Base-by-base conservation (phyloP, 2,329 filamentous ascomycete genomes). In the Aureobasidium musti region DNA sequence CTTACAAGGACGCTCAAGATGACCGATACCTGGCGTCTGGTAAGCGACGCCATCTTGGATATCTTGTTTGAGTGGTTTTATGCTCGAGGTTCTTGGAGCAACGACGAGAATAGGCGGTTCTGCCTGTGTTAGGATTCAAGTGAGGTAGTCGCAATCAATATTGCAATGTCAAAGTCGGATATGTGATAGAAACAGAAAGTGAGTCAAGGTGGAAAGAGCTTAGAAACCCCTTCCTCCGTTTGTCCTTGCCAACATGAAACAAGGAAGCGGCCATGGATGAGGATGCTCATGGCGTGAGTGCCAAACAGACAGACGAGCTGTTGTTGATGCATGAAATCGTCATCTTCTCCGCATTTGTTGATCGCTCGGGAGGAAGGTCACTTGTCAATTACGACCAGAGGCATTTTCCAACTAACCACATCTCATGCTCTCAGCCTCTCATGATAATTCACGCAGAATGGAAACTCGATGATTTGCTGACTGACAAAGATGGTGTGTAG, bases 21-120 rank as follows among this genome's bases (percentile, higher is more conserved):
- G 41, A 76, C 78, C 43, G 79, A 72, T 45, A 79, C 69, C 64
- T 79, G 77, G 64, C 78, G 77, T 43, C 73, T 73, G 11, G 74
- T 79, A 70, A 73, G 28, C 70, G 50, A 54, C 35, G 14, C 61
- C 61, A 64, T 64, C 4, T 54, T 47, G 56, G 5, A n/a, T 14
- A 0, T 5, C 21, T 2, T 2, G 21, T 19, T 5, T 14, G 17
- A n/a, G 7, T 2, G 7, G 26, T 33, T 30, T 10, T 7, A 39
- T 43, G 21, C 28, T 30, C 2, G 6, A 45, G 10, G 41, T 30
- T 26, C 14, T 39, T n/a, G 14, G 17, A 21, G 14, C 8, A 28
- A 14, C n/a, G 54, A 59, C 33, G 11, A 59, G 39, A 45, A n/a
- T 13, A 21, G n/a, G 26, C 23, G 19, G 21, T 8, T 59, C 39